Evolutionary conservation across 2,329 filamentous ascomycete species (phyloP).

Genomic region (Penicillium sp.): DNA sequence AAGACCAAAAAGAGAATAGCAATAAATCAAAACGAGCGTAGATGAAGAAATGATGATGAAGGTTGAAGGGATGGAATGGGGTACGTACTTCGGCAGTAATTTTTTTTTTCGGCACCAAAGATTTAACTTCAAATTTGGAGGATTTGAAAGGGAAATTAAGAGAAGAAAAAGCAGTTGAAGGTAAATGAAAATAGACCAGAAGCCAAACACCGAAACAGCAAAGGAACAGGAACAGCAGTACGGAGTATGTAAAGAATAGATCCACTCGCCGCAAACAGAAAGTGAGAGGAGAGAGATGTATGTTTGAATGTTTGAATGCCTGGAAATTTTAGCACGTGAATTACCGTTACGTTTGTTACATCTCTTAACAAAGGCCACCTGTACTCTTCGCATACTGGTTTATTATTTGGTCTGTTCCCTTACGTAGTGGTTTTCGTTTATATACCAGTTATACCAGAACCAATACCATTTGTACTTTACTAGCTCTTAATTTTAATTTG

Average conservation of each 20-base stretch:
- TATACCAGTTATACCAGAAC: not conserved
- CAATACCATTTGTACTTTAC: not conserved
- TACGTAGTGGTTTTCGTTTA: not conserved
- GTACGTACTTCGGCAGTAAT: slow-evolving; percentile 19
- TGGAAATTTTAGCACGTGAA: not conserved
- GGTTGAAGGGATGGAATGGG: slow-evolving; percentile 24
- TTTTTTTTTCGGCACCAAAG: slow-evolving; percentile 13
- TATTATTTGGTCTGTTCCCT: not conserved
- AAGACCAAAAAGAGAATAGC: slow-evolving; percentile 11
- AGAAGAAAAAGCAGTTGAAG: not conserved
- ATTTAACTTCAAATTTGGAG: not conserved
- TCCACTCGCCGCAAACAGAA: slow-evolving; percentile 7
- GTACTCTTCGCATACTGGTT: not conserved
- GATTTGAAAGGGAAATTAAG: slow-evolving; percentile 1
- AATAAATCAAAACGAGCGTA: slow-evolving; percentile 14
- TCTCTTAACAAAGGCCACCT: slow-evolving; percentile 9
- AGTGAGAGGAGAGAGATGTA: not conserved
- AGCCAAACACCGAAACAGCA: not conserved
- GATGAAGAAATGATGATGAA: slow-evolving; percentile 29
- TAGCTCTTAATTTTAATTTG: not conserved
- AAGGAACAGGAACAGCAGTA: not conserved
- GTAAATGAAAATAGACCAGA: not conserved
- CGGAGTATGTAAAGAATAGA: not conserved
- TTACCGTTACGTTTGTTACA: not conserved
- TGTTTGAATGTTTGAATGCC: not conserved